Evolutionary conservation across 2,329 filamentous ascomycete species (phyloP), one percentile per base, ranked within the genome.

Genomic region (Alternaria hordeiaustralica): DNA sequence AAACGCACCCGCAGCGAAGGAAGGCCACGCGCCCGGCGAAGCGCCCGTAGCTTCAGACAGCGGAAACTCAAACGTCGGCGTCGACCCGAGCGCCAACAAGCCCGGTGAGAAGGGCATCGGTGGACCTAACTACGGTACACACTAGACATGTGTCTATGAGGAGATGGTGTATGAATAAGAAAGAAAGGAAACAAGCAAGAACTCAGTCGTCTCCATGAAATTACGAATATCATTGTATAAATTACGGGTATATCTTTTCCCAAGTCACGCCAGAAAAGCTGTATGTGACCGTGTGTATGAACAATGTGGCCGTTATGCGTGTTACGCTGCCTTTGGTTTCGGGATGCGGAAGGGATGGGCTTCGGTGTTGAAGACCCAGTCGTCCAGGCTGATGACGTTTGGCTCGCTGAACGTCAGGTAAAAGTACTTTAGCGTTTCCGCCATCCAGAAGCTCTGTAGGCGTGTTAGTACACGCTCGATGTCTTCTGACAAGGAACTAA

Each of bases 361-460:
- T 62, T 84, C 82, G 8, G 82, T 84, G 60, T 84, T 84, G 67
- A 84, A 82, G 6, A 84, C 82, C 65, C 75, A 75, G 55, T 84
- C 80, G 65, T 85, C 83, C 63, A 84, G 67, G 66, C 79, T 82
- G 47, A 84, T 75, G 10, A 80, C 46, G 45, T 77, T 71, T 7
- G 81, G 79, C 49, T 83, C 79, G 58, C 80, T 82, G 68, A 84
- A 84, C 8, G 82, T 72, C 15, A 84, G 73, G 64, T 83, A 84
- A 63, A 84, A 84, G 64, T 84, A 85, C 68, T 85, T 85, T 51
- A 85, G 70, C 55, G 83, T 85, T 71, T 84, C 83, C 1, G 82
- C 82, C 79, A 83, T 77, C 82, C 83, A 85, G 70, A 84, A 84
- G 60, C 79, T 82, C 78, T 79, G 63, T 44, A 18, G 18, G 33